Evolutionary conservation across 1,139 yeast species (phyloP).

Genomic region (Petasospora fabianii): DNA sequence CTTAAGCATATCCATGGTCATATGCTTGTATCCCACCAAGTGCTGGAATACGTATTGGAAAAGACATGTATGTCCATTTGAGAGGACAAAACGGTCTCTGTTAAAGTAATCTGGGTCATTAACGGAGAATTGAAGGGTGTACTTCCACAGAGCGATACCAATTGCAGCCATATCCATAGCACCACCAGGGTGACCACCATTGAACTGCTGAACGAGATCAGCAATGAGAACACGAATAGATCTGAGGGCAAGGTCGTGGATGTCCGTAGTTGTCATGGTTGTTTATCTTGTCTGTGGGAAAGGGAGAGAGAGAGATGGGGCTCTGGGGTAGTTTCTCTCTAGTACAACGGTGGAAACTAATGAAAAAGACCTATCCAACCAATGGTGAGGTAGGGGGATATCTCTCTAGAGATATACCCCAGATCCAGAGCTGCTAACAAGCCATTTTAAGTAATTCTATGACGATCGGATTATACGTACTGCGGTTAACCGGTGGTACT

Average conservation of each 20-base stretch:
- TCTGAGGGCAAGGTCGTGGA: slow-evolving; percentile 49
- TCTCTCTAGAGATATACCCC: too few species aligned
- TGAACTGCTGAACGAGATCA: slow-evolving; percentile 84
- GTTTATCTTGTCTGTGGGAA: not conserved
- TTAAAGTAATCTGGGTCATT: slow-evolving; percentile 87
- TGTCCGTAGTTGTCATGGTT: slow-evolving; percentile 10
- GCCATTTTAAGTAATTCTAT: too few species aligned
- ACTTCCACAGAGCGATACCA: slow-evolving; percentile 69
- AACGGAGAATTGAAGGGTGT: slow-evolving; percentile 77
- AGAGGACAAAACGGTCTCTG: slow-evolving; percentile 91
- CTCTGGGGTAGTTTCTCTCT: too few species aligned
- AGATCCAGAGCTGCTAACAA: too few species aligned
- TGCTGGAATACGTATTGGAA: slow-evolving; percentile 82
- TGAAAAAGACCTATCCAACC: too few species aligned
- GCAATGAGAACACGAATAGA: slow-evolving; percentile 89
- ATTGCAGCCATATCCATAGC: slow-evolving; percentile 97
- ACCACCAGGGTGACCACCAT: slow-evolving; percentile 99
- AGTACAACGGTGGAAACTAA: too few species aligned
- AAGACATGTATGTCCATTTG: slow-evolving; percentile 97
- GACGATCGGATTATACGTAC: too few species aligned
- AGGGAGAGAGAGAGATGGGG: not conserved
- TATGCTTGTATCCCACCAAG: slow-evolving; percentile 77
- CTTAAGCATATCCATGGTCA: slow-evolving; percentile 82
- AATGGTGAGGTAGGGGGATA: too few species aligned
- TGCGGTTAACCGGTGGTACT: too few species aligned